Evolutionary conservation across 2,329 filamentous ascomycete genomes (phyloP), one percentile per base, ranked within the genome.

Genomic region (Trichoderma pleuroti): DNA sequence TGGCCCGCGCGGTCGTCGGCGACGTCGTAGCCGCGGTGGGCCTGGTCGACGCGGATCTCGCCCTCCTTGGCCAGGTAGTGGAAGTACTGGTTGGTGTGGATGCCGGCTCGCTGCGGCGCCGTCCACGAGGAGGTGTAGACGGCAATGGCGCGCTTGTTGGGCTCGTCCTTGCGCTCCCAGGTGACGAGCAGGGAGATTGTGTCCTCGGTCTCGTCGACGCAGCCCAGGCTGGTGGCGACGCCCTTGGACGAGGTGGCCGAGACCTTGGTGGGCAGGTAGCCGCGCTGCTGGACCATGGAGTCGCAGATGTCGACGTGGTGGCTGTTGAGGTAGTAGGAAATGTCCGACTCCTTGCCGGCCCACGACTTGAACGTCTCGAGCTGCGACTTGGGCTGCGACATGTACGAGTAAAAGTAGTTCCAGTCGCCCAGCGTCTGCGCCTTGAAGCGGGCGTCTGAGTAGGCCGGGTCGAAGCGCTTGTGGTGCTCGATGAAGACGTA

Each of bases 361-460:
- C 94, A 97, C 4, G 93, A 92, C 82, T 93, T 94, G 89, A 97
- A 97, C 0, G 94, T 97, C 85, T 97, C 92, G 61, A 97, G 88
- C 83, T 97, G 94, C 64, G 87, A 93, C 84, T 97, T 97, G 72
- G 91, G 92, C 85, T 97, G 94, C 63, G 90, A 93, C 94, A 97
- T 97, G 87, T 98, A 98, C 76, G 89, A 92, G 87, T 97, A 98
- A 81, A 97, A 98, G 86, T 98, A 98, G 86, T 97, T 97, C 89
- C 98, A 98, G 82, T 97, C 93, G 74, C 94, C 94, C 9, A 98
- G 85, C 67, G 86, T 89, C 78, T 88, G 84, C 16, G 93, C 93
- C 76, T 91, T 90, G 83, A 91, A 91, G 63, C 91, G 88, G 16
- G 95, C 95, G 80, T 98, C 94, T 16, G 93, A 89, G 84, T 98